Evolutionary conservation across 73 alveolate genomes (phyloP).

Genomic region (Urostyla sp.): DNA sequence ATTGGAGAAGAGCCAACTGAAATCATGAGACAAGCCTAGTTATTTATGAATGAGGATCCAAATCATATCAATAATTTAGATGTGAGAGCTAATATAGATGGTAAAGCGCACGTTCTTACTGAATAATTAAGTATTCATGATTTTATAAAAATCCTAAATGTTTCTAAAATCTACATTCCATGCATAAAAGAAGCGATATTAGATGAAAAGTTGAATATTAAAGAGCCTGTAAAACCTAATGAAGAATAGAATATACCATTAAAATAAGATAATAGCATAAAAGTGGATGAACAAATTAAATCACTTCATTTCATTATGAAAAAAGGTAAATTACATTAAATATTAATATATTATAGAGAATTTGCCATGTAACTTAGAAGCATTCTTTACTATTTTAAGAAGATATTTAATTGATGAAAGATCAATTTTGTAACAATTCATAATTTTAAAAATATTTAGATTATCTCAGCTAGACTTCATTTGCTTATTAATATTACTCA

Average conservation of each 20-base stretch:
- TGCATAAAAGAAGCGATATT: constrained; percentile 14
- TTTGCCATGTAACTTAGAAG: not conserved
- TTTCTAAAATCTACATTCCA: constrained; percentile 6
- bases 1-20: too few relatives aligned
- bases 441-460: not conserved
- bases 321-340: constrained; percentile 9
- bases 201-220: not conserved
- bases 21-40: too few relatives aligned
- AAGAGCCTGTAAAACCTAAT: not conserved
- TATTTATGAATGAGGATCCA: not conserved
- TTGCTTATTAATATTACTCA: constrained; percentile 4
- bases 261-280: not conserved
- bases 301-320: constrained; percentile 9
- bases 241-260: not conserved
- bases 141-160: constrained; percentile 24
- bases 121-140: not conserved
- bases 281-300: not conserved
- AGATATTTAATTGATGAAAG: constrained; percentile 35
- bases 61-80: constrained; percentile 16
- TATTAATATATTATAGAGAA: constrained; percentile 6
- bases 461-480: constrained; percentile 8
- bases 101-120: not conserved
- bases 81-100: not conserved
- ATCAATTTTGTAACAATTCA: constrained; percentile 7
- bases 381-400: constrained; percentile 21